Conservation (phyloP, 2,329 filamentous ascomycete genomes). For the Ophioceras dolichostomum region DNA sequence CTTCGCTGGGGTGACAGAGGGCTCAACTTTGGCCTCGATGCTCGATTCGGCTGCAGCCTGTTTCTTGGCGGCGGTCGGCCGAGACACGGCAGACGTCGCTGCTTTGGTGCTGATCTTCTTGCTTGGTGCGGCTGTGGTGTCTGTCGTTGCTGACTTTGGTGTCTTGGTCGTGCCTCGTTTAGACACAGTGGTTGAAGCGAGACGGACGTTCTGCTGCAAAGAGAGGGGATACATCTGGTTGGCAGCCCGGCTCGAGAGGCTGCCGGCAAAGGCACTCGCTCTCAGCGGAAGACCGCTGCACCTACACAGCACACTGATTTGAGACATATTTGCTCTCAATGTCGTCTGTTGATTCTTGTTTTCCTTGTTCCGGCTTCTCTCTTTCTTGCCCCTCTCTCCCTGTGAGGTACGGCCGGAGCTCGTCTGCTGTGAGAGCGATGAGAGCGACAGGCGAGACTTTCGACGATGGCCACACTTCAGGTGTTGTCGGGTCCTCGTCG, state of each 20-base stretch:
- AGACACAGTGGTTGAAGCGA: neutral
- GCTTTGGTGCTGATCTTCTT: slow-evolving; percentile 2
- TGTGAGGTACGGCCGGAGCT: no score
- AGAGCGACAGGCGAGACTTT: no score
- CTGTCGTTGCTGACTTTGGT: neutral
- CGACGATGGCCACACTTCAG: no score
- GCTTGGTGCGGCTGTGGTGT: neutral
- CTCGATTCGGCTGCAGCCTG: neutral
- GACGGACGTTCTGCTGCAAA: neutral
- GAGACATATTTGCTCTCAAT: no score
- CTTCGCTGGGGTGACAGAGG: neutral
- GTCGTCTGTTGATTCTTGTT: no score
- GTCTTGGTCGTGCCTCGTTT: neutral
- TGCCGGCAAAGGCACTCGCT: neutral
- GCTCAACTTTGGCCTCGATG: neutral
- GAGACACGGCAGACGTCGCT: neutral
- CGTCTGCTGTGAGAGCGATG: no score
- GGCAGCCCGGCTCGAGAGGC: neutral
- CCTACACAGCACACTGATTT: neutral
- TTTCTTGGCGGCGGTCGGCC: neutral
- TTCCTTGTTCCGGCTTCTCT: no score
- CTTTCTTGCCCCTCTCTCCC: no score
- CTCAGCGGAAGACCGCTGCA: neutral
- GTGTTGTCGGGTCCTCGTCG: neutral
- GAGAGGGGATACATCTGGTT: no score